Evolutionary conservation across 805 yeast species (phyloP).

Genomic region (Starmerella kuoi): DNA sequence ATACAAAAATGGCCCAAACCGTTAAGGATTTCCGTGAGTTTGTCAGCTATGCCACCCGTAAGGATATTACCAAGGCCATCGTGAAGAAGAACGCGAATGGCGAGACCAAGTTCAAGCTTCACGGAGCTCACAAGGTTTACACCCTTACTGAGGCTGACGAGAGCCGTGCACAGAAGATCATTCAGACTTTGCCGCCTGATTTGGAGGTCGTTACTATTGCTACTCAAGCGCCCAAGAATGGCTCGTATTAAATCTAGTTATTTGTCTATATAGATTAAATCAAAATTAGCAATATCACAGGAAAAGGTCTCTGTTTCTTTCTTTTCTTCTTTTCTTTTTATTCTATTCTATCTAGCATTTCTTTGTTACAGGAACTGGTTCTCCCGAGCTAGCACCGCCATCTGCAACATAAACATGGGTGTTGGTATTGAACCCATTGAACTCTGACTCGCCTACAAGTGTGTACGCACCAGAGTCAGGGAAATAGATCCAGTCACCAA

Average conservation of each 20-base stretch:
- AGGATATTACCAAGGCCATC: slow-evolving; percentile 85
- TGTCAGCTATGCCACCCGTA: slow-evolving; percentile 74
- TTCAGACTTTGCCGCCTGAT: slow-evolving; percentile 90
- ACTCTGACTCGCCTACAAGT: slow-evolving; percentile 77
- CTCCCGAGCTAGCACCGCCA: no score
- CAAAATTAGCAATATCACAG: not conserved
- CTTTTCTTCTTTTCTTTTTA: no score
- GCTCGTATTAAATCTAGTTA: slow-evolving; percentile 4
- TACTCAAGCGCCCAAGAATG: slow-evolving; percentile 24
- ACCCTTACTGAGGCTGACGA: slow-evolving; percentile 91
- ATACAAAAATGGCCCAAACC: slow-evolving; percentile 35
- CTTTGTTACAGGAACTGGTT: no score
- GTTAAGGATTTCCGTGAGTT: slow-evolving; percentile 94
- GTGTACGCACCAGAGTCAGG: slow-evolving; percentile 84
- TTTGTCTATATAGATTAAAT: not conserved
- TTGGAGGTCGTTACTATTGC: slow-evolving; percentile 24
- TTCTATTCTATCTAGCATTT: no score
- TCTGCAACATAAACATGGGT: slow-evolving; percentile 10
- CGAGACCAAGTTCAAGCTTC: slow-evolving; percentile 98
- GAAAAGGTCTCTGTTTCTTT: not conserved
- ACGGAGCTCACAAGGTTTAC: slow-evolving; percentile 90
- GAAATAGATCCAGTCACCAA: slow-evolving; percentile 91
- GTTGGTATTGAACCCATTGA: slow-evolving; percentile 59
- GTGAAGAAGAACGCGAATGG: slow-evolving; percentile 85
- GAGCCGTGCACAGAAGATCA: slow-evolving; percentile 93